Percentiles rank a stretch among this genome's conserved stretches.
phyloP scores from a whole-genome alignment of 441 rosid genomes.

The Gossypium trilobum region DNA sequence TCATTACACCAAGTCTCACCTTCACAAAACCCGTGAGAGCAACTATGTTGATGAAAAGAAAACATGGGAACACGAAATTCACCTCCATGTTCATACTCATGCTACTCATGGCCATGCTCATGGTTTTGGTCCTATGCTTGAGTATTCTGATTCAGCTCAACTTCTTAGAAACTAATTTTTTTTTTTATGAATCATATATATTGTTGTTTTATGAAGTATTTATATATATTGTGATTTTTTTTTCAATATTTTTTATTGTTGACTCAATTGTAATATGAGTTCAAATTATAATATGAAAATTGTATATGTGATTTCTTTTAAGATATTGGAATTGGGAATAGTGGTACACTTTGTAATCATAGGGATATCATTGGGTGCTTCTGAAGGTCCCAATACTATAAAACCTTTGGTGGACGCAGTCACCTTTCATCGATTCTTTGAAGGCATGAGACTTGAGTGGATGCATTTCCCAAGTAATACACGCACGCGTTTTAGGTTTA shows the following conservation, averaged over 20 bases:
- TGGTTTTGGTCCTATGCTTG: slow-evolving; percentile 19
- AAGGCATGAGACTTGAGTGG: slow-evolving; percentile 56
- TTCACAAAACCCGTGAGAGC: too few relatives aligned
- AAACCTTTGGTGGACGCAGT: slow-evolving; percentile 40
- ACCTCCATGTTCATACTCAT: slow-evolving; percentile 12
- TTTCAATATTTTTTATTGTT: too few relatives aligned
- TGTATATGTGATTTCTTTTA: not conserved
- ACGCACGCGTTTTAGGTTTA: too few relatives aligned
- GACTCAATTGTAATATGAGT: too few relatives aligned
- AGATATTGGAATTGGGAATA: slow-evolving; percentile 53
- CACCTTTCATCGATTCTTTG: slow-evolving; percentile 50
- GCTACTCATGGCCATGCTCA: slow-evolving; percentile 25
- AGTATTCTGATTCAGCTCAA: not conserved
- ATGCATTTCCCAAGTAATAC: slow-evolving; percentile 31
- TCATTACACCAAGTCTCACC: slow-evolving; percentile 17
- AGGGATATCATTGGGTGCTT: slow-evolving; percentile 48
- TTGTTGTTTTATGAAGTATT: too few relatives aligned
- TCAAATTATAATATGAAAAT: too few relatives aligned
- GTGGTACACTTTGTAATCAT: slow-evolving; percentile 49
- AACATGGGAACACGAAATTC: not conserved
- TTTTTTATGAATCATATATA: too few relatives aligned
- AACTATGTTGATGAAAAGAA: too few relatives aligned
- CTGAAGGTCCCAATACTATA: slow-evolving; percentile 28
- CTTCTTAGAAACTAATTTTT: not conserved
- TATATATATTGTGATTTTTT: not conserved